Conservation (phyloP, 805 yeast genomes). For the Kazachstania taianensis region DNA sequence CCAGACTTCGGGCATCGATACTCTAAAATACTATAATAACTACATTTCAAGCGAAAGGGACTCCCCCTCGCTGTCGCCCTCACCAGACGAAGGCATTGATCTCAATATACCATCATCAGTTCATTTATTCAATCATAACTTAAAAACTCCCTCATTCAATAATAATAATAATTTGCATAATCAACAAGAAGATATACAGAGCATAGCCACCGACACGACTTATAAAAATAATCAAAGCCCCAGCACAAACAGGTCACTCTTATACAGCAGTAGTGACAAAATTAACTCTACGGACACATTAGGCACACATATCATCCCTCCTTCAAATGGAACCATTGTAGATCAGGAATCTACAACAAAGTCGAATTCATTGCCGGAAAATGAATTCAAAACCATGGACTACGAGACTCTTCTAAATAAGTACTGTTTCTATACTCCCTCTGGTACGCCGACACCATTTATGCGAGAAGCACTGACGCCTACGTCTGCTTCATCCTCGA, state of each 20-base stretch:
- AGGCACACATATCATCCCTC: too few relatives aligned
- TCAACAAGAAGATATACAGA: constrained; percentile 4
- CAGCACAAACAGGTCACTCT: not conserved
- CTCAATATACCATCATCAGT: too few relatives aligned
- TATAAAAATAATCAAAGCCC: constrained; percentile 7
- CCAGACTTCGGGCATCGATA: not conserved
- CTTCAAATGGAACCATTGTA: too few relatives aligned
- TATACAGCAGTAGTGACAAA: not conserved
- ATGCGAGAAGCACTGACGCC: too few relatives aligned
- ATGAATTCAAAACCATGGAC: constrained; percentile 11
- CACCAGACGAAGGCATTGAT: not conserved
- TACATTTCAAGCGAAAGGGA: too few relatives aligned
- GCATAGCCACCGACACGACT: constrained; percentile 16
- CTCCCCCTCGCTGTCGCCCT: not conserved
- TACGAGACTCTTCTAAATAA: constrained; percentile 21
- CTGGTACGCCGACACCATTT: too few relatives aligned
- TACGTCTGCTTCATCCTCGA: too few relatives aligned
- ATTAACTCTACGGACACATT: constrained; percentile 7
- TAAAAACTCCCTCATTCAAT: not conserved
- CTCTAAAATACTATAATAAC: not conserved
- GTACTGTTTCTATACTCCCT: constrained; percentile 19
- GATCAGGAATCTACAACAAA: not conserved
- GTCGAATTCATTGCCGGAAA: not conserved
- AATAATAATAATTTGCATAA: not conserved
- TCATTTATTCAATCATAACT: not conserved